Evolutionary conservation across 2,329 filamentous ascomycete species (phyloP).

Genomic region (Zasmidium angulare): DNA sequence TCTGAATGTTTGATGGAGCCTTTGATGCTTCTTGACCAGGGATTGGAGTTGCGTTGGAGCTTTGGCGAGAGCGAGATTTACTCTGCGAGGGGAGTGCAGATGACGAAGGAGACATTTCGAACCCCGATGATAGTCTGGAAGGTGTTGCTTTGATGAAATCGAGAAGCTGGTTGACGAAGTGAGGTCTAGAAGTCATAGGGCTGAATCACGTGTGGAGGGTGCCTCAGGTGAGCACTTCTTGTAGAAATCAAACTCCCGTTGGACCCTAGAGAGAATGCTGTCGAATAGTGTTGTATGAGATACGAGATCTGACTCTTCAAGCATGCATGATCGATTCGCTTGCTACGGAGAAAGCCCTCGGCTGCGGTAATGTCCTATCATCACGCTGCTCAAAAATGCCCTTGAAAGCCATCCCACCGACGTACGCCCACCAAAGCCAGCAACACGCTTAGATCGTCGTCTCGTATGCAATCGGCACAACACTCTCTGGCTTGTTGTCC

Average conservation of each 20-base stretch:
- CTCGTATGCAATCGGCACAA: constrained; percentile 92
- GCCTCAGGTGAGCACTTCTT: neutral
- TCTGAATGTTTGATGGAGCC: constrained; percentile 9
- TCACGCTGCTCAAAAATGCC: constrained; percentile 17
- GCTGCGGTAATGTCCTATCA: constrained; percentile 12
- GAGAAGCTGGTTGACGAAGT: constrained; percentile 1
- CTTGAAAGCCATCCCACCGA: constrained; percentile 20
- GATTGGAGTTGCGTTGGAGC: constrained; percentile 21
- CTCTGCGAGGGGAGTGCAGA: constrained; percentile 15
- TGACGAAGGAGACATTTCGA: constrained; percentile 27
- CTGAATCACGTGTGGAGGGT: neutral
- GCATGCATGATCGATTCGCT: constrained; percentile 27
- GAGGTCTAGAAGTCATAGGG: neutral
- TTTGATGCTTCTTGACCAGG: constrained; percentile 11
- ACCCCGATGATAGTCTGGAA: constrained; percentile 4
- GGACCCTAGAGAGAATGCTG: too few relatives aligned
- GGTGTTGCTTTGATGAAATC: constrained; percentile 1
- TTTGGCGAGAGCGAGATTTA: constrained; percentile 22
- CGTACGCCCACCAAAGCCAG: constrained; percentile 19
- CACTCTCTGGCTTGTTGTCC: constrained; percentile 86
- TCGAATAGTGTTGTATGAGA: too few relatives aligned
- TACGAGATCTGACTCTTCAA: constrained; percentile 13
- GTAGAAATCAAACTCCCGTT: too few relatives aligned
- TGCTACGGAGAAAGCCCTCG: constrained; percentile 24
- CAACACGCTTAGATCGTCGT: constrained; percentile 78